Conservation (phyloP, 208 protist species). For the Crithidia thermophila region DNA sequence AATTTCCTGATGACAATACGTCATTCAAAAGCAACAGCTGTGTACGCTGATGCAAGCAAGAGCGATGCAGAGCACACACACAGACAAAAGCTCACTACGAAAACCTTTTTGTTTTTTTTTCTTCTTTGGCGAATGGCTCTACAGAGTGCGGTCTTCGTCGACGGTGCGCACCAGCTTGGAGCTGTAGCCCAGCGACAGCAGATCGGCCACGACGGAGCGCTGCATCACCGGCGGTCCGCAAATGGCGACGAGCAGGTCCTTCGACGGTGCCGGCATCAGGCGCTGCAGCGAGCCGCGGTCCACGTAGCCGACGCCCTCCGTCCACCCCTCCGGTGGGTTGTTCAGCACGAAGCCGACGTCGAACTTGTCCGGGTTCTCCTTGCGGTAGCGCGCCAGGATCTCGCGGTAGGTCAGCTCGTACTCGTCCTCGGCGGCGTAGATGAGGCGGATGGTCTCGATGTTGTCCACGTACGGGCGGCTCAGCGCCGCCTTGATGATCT, state of each 20-base stretch:
- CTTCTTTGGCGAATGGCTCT: too few species aligned
- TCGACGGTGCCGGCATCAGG: conserved; percentile 48
- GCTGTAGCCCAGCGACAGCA: conserved; percentile 61
- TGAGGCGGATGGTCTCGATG: conserved; percentile 52
- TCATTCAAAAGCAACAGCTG: too few species aligned
- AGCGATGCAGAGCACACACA: too few species aligned
- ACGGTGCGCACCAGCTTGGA: conserved; percentile 63
- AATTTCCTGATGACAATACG: too few species aligned
- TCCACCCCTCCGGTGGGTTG: conserved; percentile 63
- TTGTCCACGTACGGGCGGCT: conserved; percentile 50
- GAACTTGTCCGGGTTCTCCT: conserved; percentile 57
- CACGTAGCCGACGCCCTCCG: conserved; percentile 67
- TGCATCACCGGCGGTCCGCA: conserved; percentile 84
- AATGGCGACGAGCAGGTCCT: conserved; percentile 78
- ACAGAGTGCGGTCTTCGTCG: conserved; percentile 51
- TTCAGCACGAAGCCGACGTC: conserved; percentile 52
- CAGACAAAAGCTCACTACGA: too few species aligned
- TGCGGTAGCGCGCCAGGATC: conserved; percentile 35
- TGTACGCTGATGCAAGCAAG: too few species aligned
- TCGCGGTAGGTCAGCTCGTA: conserved; percentile 66
- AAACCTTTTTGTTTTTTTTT: too few species aligned
- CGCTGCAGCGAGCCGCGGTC: conserved; percentile 37
- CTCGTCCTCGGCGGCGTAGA: conserved; percentile 66
- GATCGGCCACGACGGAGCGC: conserved; percentile 50
- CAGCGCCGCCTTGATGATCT: conserved; percentile 72